Conservation (phyloP, 2,329 filamentous ascomycete genomes). For the Zasmidium angulare region DNA sequence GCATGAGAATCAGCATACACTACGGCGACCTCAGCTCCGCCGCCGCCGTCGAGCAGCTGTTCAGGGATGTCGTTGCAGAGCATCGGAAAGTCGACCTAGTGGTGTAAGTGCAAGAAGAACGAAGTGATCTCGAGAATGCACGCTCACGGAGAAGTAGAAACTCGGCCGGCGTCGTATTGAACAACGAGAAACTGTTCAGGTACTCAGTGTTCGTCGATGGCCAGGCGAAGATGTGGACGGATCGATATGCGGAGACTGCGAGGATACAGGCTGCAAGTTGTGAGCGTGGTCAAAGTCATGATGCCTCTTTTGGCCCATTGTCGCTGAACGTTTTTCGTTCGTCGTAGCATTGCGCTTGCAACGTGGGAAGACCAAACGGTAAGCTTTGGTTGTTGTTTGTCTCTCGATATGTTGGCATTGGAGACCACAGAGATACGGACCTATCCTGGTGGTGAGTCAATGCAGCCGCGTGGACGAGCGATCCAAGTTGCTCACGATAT, state of each 20-base stretch:
- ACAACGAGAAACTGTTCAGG: constrained; percentile 52
- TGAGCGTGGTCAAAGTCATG: not conserved
- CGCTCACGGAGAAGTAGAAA: constrained; percentile 27
- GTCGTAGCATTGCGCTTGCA: too few relatives aligned
- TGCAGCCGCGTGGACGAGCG: too few relatives aligned
- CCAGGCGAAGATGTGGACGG: constrained; percentile 2
- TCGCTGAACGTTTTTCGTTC: too few relatives aligned
- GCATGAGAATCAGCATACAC: constrained; percentile 39
- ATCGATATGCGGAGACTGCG: not conserved
- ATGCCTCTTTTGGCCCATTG: too few relatives aligned
- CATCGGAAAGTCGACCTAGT: constrained; percentile 51
- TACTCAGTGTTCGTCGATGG: constrained; percentile 4
- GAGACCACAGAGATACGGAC: too few relatives aligned
- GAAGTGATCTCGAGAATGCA: not conserved
- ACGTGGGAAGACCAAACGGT: too few relatives aligned
- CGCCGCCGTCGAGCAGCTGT: constrained; percentile 42
- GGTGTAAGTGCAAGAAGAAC: constrained; percentile 26
- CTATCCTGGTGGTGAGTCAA: too few relatives aligned
- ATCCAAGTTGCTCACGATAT: too few relatives aligned
- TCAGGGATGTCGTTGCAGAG: constrained; percentile 39
- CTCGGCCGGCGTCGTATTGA: constrained; percentile 50
- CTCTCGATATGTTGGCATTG: too few relatives aligned
- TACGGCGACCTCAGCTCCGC: constrained; percentile 46
- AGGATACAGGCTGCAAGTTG: not conserved
- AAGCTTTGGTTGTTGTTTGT: too few relatives aligned